Conservation (phyloP, 2,329 filamentous ascomycete species). For the Phaeosphaeriaceae sp. region DNA sequence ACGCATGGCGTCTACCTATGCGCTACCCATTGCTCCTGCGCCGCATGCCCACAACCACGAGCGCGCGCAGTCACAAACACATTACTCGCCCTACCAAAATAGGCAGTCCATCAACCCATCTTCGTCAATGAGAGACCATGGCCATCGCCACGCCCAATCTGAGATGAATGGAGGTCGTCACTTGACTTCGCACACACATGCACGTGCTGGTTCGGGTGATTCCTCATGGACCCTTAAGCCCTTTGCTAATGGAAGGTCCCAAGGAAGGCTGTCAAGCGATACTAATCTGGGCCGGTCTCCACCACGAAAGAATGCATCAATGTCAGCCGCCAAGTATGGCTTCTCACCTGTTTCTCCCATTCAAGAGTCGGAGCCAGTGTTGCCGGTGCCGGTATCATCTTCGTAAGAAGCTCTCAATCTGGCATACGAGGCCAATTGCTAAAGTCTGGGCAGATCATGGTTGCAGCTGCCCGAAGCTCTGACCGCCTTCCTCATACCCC, state of each 20-base stretch:
- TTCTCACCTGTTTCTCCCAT: slow-evolving; percentile 47
- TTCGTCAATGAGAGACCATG: slow-evolving; percentile 31
- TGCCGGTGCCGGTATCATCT: slow-evolving; percentile 16
- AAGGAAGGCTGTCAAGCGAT: slow-evolving; percentile 51
- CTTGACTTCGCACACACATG: slow-evolving; percentile 34
- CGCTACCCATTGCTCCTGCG: slow-evolving; percentile 46
- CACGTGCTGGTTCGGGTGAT: slow-evolving; percentile 32
- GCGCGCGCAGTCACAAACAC: slow-evolving; percentile 47
- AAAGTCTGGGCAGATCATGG: slow-evolving; percentile 35
- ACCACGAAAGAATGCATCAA: slow-evolving; percentile 23
- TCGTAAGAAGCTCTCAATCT: slow-evolving; percentile 23
- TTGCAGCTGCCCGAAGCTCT: slow-evolving; percentile 54
- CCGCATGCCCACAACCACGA: slow-evolving; percentile 45
- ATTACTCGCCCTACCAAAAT: slow-evolving; percentile 31
- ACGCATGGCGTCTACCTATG: slow-evolving; percentile 55
- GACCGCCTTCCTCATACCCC: slow-evolving; percentile 57
- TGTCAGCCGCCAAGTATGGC: slow-evolving; percentile 26
- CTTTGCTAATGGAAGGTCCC: slow-evolving; percentile 34
- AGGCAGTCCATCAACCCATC: slow-evolving; percentile 20
- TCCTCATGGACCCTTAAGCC: slow-evolving; percentile 40
- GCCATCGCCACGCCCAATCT: slow-evolving; percentile 40
- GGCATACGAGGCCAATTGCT: slow-evolving; percentile 4
- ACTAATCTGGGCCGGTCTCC: slow-evolving; percentile 52
- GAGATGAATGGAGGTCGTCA: slow-evolving; percentile 46
- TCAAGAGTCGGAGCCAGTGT: slow-evolving; percentile 35